phyloP scores from a whole-genome alignment of 1,284 basidiomycete genomes.

The Leccinum fuscescens region DNA sequence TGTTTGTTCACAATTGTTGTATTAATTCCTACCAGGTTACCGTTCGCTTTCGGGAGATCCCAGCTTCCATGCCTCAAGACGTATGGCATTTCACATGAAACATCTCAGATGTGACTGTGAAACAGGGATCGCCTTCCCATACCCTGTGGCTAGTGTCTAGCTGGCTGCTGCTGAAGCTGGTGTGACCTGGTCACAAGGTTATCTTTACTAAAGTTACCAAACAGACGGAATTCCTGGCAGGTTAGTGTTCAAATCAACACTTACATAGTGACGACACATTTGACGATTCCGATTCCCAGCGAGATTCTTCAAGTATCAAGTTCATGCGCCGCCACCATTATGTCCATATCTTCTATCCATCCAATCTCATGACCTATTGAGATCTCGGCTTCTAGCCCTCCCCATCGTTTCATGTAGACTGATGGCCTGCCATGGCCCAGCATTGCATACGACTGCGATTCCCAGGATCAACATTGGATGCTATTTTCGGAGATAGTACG shows the following conservation, averaged over 20 bases:
- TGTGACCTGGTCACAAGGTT: background rate
- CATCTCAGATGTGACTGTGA: background rate
- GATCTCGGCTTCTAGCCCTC: background rate
- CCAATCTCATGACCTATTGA: background rate
- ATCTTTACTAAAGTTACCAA: background rate
- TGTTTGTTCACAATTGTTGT: background rate
- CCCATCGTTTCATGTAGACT: background rate
- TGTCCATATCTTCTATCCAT: background rate
- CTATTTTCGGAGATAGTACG: background rate
- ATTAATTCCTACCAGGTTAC: background rate
- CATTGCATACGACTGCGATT: background rate
- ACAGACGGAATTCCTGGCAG: background rate
- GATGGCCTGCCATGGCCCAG: background rate
- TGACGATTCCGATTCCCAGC: background rate
- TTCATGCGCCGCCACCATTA: background rate
- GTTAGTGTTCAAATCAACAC: background rate
- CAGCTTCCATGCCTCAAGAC: background rate
- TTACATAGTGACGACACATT: background rate
- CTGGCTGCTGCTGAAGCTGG: background rate
- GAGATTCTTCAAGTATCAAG: background rate
- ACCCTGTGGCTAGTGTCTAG: background rate
- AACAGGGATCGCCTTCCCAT: background rate
- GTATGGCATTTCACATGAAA: background rate
- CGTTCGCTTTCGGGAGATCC: background rate
- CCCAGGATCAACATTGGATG: background rate